phyloP scores from a whole-genome alignment of 371 early-diverging fungal species.

The Apophysomyces trapeziformis region DNA sequence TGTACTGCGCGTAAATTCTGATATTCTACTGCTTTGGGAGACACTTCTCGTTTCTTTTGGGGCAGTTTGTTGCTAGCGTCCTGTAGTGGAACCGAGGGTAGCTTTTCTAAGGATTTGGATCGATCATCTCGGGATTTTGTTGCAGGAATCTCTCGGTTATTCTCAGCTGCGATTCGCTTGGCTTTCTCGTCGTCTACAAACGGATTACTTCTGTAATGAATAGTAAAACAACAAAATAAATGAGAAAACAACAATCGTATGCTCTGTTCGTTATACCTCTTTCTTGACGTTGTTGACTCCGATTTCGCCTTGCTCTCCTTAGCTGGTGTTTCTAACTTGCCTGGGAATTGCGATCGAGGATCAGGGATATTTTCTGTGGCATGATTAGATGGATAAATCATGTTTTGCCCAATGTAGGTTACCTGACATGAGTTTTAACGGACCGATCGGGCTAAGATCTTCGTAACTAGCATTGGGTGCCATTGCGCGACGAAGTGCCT shows the following conservation, averaged over 20 bases:
- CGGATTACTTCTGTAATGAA: constrained; percentile 6
- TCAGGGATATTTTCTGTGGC: constrained; percentile 17
- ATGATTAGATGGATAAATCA: not conserved
- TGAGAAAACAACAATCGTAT: not conserved
- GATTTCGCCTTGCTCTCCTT: not conserved
- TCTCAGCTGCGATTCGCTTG: not conserved
- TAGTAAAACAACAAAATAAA: not conserved
- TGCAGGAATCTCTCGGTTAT: not conserved
- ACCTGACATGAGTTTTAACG: constrained; percentile 28
- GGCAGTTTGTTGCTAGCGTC: not conserved
- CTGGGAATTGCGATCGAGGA: constrained; percentile 15
- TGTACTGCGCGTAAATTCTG: not conserved
- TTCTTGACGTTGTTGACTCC: not conserved
- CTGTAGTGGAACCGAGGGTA: not conserved
- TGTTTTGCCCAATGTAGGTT: not conserved
- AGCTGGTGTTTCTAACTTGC: not conserved
- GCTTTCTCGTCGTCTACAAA: not conserved
- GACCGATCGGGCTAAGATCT: constrained; percentile 18
- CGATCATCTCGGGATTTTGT: not conserved
- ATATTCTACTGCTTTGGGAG: not conserved
- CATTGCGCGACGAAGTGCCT: constrained; percentile 22
- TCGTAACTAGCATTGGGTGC: constrained; percentile 22
- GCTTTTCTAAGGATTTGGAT: not conserved
- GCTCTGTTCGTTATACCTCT: not conserved
- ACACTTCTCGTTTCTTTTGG: not conserved